These are phyloP conservation scores for Exophiala dermatitidis DNA, from an alignment of 2,329 filamentous ascomycete genomes.

Conservation along the genomic window DNA sequence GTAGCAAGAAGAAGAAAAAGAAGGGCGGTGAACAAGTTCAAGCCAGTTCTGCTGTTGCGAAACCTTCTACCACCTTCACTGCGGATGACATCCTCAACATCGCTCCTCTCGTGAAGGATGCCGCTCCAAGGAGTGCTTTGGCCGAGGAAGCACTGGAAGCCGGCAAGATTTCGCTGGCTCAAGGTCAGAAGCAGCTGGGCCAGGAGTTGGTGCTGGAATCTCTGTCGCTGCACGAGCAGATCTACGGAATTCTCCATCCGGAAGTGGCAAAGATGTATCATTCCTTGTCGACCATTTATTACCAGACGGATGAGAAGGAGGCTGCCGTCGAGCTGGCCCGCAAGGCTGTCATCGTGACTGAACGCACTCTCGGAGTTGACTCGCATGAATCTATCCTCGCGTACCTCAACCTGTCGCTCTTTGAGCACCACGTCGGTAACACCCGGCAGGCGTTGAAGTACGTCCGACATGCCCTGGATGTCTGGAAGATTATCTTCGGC, in stretches of 20 bases:
- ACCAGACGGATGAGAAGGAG: slow-evolving; percentile 95
- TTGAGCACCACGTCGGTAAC: slow-evolving; percentile 86
- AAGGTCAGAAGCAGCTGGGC: slow-evolving; percentile 90
- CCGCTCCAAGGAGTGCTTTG: slow-evolving; percentile 78
- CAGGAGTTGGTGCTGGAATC: slow-evolving; percentile 95
- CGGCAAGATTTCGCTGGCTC: slow-evolving; percentile 89
- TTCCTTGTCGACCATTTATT: slow-evolving; percentile 90
- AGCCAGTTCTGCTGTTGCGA: slow-evolving; percentile 37
- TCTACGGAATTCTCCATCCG: slow-evolving; percentile 93
- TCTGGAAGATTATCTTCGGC: slow-evolving; percentile 97
- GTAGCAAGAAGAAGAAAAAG: slow-evolving; percentile 53
- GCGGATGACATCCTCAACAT: slow-evolving; percentile 85
- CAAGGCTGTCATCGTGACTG: slow-evolving; percentile 92
- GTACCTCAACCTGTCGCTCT: slow-evolving; percentile 91
- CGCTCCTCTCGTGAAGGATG: slow-evolving; percentile 92
- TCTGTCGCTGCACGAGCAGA: slow-evolving; percentile 92
- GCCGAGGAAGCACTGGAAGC: slow-evolving; percentile 95
- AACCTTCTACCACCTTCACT: slow-evolving; percentile 57
- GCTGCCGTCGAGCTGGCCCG: slow-evolving; percentile 89
- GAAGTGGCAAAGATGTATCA: slow-evolving; percentile 96
- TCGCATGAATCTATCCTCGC: slow-evolving; percentile 88
- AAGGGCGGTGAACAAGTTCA: slow-evolving; percentile 29
- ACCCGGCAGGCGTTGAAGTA: slow-evolving; percentile 81
- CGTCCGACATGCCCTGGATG: slow-evolving; percentile 81
- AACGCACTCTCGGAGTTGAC: slow-evolving; percentile 88